These are phyloP conservation scores for Hordeum marinum DNA, from an alignment of 176 grass and related monocot genomes.

Conservation along the genomic window DNA sequence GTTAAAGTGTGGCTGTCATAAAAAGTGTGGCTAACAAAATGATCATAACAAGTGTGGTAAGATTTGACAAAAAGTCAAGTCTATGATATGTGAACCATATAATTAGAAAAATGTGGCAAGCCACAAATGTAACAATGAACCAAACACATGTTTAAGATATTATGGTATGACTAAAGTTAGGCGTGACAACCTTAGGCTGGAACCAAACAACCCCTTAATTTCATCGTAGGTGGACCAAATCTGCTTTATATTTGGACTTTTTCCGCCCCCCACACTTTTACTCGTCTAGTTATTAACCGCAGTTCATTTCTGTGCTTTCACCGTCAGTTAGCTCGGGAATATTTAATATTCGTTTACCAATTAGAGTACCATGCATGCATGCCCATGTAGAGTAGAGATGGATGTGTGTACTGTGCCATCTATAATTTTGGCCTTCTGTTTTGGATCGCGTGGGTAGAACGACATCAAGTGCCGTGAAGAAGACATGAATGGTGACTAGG, in stretches of 20 bases:
- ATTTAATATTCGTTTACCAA: neutral
- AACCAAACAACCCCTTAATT: no score
- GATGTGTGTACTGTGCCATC: neutral
- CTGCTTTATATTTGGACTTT: neutral
- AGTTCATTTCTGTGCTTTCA: neutral
- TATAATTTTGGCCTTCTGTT: neutral
- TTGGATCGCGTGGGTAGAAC: neutral
- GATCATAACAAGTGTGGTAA: no score
- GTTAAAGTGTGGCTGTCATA: no score
- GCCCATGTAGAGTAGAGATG: neutral
- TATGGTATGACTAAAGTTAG: no score
- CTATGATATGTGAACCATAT: no score
- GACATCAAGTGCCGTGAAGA: neutral
- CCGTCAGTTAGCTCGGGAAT: neutral
- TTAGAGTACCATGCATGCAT: neutral
- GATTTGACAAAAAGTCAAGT: no score
- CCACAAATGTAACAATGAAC: no score
- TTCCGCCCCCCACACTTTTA: neutral
- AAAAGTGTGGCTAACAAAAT: no score
- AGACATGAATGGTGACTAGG: neutral
- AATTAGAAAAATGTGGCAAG: no score
- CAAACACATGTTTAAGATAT: no score
- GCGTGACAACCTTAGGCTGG: no score
- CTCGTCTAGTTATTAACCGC: neutral
- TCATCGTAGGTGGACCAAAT: constrained; percentile 24